Evolutionary conservation across 441 rosid genomes (phyloP).

Genomic region (Oxalis stricta): DNA sequence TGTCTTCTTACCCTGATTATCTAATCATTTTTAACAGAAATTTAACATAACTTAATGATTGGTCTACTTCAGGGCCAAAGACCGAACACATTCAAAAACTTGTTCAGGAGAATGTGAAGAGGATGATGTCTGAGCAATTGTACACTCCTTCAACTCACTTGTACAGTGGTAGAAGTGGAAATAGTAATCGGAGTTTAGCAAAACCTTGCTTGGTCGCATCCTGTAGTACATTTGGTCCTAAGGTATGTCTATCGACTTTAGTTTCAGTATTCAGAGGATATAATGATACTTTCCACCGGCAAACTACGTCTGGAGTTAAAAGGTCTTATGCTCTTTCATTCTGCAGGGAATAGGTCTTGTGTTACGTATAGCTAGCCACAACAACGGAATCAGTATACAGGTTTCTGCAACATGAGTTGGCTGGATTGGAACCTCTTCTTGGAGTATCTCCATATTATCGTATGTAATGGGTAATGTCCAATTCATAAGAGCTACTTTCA

Average conservation of each 20-base stretch:
- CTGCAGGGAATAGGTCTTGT: conserved; percentile 63
- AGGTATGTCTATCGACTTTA: conserved; percentile 29
- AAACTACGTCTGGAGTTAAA: too few species aligned
- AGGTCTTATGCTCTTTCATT: background rate
- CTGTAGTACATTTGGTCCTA: conserved; percentile 69
- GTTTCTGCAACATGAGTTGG: conserved; percentile 51
- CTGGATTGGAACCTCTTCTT: conserved; percentile 46
- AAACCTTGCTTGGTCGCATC: conserved; percentile 69
- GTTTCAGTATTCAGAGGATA: background rate
- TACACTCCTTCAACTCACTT: conserved; percentile 28
- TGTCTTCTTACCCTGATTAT: background rate
- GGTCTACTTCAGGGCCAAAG: conserved; percentile 41
- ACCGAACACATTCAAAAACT: conserved; percentile 46
- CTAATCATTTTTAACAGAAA: conserved; percentile 4
- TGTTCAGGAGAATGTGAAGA: conserved; percentile 69
- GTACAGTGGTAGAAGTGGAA: conserved; percentile 16
- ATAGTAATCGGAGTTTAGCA: conserved; percentile 10
- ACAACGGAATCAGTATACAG: conserved; percentile 83
- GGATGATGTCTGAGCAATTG: conserved; percentile 63
- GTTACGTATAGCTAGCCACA: conserved; percentile 57
- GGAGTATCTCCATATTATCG: conserved; percentile 62
- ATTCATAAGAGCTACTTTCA: too few species aligned
- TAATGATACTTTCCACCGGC: background rate
- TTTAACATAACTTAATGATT: conserved; percentile 1
- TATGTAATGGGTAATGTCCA: too few species aligned